These are phyloP conservation scores for Venturia nashicola DNA, from an alignment of 2,329 filamentous ascomycete genomes.

Conservation along the genomic window DNA sequence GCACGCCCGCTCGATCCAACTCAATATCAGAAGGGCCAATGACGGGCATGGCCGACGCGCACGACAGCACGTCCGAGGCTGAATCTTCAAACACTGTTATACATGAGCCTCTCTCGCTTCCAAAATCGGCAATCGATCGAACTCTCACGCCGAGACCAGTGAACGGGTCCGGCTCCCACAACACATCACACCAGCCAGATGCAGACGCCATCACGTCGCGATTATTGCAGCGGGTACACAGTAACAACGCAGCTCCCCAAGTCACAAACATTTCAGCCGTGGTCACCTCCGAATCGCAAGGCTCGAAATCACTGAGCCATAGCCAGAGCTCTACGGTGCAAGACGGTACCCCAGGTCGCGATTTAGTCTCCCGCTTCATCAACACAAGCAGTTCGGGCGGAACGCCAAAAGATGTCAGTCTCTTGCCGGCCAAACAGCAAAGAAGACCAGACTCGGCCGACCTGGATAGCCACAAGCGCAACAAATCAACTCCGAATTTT, in stretches of 20 bases:
- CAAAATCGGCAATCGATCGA: neutral
- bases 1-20: neutral
- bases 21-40: slow-evolving; percentile 7
- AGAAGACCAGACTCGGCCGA: neutral
- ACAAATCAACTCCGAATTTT: slow-evolving; percentile 27
- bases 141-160: slow-evolving; percentile 10
- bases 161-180: slow-evolving; percentile 21
- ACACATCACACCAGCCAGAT: slow-evolving; percentile 32
- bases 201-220: slow-evolving; percentile 57
- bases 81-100: slow-evolving; percentile 5
- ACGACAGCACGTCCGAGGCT: slow-evolving; percentile 4
- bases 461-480: slow-evolving; percentile 22
- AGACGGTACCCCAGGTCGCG: slow-evolving; percentile 28
- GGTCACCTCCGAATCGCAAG: slow-evolving; percentile 28
- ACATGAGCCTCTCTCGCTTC: neutral
- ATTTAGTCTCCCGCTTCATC: slow-evolving; percentile 34
- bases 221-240: slow-evolving; percentile 51
- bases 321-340: slow-evolving; percentile 26
- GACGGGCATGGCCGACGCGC: neutral
- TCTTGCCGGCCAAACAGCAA: slow-evolving; percentile 18
- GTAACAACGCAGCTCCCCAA: slow-evolving; percentile 49
- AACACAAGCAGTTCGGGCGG: slow-evolving; percentile 21
- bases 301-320: slow-evolving; percentile 22
- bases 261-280: slow-evolving; percentile 50
- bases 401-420: slow-evolving; percentile 26